Conservation (phyloP, 768 basidiomycete genomes). For the Pulveroboletus sp. region DNA sequence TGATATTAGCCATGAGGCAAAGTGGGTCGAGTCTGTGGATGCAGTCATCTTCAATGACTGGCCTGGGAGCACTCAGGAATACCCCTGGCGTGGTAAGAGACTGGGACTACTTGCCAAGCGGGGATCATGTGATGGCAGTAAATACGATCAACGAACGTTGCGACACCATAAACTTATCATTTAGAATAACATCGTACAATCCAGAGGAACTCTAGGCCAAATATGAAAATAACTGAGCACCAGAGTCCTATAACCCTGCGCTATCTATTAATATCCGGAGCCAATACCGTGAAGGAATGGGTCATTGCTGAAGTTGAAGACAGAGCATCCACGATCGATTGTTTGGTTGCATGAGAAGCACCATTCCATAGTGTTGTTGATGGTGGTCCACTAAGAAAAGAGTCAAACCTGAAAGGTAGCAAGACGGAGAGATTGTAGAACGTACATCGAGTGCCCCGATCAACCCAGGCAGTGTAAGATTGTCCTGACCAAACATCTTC, state of each 20-base stretch:
- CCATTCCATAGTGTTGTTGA: conserved; percentile 35
- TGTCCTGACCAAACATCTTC: conserved; percentile 58
- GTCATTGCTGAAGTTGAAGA: conserved; percentile 28
- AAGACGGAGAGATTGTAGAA: neutral
- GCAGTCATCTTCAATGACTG: no score
- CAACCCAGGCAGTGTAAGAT: conserved; percentile 17
- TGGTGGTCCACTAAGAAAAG: conserved; percentile 17
- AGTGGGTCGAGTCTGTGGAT: no score
- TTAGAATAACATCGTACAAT: no score
- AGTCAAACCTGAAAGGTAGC: neutral
- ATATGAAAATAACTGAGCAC: no score
- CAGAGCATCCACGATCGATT: conserved; percentile 29
- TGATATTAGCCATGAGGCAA: no score
- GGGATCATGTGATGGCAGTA: no score
- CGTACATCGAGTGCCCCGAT: conserved; percentile 20
- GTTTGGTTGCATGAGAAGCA: conserved; percentile 34
- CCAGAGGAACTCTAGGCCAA: no score
- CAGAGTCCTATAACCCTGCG: neutral
- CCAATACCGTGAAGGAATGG: conserved; percentile 31
- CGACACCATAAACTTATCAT: no score
- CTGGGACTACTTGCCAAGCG: no score
- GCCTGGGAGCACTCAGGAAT: no score
- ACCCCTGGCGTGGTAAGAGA: no score
- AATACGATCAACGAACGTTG: no score
- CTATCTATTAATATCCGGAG: conserved; percentile 15